phyloP scores from a whole-genome alignment of 805 yeast genomes.

The Vanderwaltozyma yarrowii region DNA sequence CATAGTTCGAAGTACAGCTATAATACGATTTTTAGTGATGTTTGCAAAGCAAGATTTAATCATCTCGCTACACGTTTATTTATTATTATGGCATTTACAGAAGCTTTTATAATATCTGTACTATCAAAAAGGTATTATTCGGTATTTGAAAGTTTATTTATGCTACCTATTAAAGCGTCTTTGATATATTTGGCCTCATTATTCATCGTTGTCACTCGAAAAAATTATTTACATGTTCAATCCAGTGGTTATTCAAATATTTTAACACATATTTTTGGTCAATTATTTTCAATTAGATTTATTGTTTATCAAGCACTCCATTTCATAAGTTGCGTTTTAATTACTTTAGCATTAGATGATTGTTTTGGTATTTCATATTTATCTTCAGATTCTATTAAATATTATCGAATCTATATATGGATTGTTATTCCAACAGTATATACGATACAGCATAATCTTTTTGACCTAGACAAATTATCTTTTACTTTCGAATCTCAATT shows the following conservation, averaged over 20 bases:
- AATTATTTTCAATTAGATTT: constrained; percentile 26
- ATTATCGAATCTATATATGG: constrained; percentile 23
- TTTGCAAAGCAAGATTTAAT: constrained; percentile 33
- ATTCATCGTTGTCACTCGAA: constrained; percentile 30
- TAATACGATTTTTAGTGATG: constrained; percentile 32
- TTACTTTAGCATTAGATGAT: constrained; percentile 17
- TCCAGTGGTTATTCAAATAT: constrained; percentile 20
- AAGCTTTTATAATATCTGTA: constrained; percentile 19
- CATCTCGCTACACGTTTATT: constrained; percentile 30
- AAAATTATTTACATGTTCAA: constrained; percentile 32
- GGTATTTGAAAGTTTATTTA: constrained; percentile 14
- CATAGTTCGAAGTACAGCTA: constrained; percentile 21
- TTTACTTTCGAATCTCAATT: constrained; percentile 34
- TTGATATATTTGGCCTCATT: constrained; percentile 23
- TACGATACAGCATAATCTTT: constrained; percentile 39
- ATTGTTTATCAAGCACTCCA: constrained; percentile 15
- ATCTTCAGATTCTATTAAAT: neutral
- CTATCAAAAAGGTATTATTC: constrained; percentile 13
- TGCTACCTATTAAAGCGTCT: constrained; percentile 23
- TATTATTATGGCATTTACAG: constrained; percentile 21
- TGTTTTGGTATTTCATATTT: constrained; percentile 4
- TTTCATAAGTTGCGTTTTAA: constrained; percentile 16
- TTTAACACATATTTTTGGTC: constrained; percentile 15
- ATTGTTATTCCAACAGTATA: constrained; percentile 35
- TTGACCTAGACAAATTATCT: constrained; percentile 45